Percentiles rank a stretch among this genome's conserved stretches.
Conservation (phyloP, 2,329 filamentous ascomycete genomes). For the Colletotrichum viniferum region DNA sequence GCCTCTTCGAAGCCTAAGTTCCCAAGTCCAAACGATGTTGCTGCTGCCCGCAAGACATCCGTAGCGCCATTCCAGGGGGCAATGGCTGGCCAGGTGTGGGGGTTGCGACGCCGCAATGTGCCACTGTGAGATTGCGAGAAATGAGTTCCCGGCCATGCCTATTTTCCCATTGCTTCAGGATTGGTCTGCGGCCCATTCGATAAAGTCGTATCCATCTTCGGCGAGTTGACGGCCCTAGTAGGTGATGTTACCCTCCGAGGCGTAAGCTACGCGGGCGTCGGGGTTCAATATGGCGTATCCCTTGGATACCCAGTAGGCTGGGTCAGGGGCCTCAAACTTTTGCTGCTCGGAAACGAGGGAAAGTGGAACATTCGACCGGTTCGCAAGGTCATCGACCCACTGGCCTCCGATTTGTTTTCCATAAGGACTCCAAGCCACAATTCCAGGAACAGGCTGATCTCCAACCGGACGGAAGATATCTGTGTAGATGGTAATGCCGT, state of each 20-base stretch:
- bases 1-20: background rate
- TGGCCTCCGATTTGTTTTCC: background rate
- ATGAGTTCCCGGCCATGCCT: background rate
- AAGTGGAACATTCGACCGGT: background rate
- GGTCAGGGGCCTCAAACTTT: background rate
- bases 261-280: background rate
- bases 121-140: background rate
- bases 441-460: background rate
- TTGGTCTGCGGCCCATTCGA: background rate
- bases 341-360: background rate
- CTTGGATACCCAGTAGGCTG: background rate
- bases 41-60: background rate
- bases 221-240: background rate
- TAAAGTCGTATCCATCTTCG: background rate
- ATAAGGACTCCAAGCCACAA: background rate
- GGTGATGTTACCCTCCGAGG: background rate
- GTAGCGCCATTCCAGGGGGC: background rate
- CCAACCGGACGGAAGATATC: background rate
- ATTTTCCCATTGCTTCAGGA: background rate
- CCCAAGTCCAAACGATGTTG: background rate
- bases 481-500: background rate
- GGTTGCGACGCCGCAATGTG: background rate
- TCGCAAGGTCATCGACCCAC: background rate
- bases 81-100: background rate
- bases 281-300: background rate